phyloP scores from a whole-genome alignment of 306 rosid genomes.

The Quercus wislizeni region DNA sequence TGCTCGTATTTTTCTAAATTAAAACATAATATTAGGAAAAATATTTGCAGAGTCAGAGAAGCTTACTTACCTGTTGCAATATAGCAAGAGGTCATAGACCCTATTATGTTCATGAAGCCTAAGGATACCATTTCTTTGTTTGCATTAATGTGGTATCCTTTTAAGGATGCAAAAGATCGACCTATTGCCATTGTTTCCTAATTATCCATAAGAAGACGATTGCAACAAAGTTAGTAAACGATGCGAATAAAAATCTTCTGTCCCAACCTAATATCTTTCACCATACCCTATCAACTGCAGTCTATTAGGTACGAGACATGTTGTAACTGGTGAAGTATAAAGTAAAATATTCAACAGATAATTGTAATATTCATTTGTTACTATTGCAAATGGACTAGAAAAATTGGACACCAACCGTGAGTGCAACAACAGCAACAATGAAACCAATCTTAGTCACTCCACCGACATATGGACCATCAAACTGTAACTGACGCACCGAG shows the following conservation, averaged over 20 bases:
- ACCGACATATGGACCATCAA: conserved; percentile 35
- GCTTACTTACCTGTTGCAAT: conserved; percentile 67
- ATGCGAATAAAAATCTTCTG: too few relatives aligned
- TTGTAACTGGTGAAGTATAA: too few relatives aligned
- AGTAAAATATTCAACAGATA: too few relatives aligned
- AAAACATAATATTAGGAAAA: too few relatives aligned
- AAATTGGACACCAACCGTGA: conserved; percentile 45
- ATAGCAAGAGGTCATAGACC: conserved; percentile 87
- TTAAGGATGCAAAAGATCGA: conserved; percentile 68
- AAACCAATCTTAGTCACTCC: conserved; percentile 60
- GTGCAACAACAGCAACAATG: conserved; percentile 65
- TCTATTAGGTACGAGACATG: too few relatives aligned
- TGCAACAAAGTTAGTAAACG: too few relatives aligned
- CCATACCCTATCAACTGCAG: too few relatives aligned
- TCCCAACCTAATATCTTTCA: too few relatives aligned
- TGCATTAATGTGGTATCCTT: conserved; percentile 73
- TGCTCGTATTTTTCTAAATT: too few relatives aligned
- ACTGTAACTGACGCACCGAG: conserved; percentile 52
- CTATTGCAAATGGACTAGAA: too few relatives aligned
- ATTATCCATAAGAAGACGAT: too few relatives aligned
- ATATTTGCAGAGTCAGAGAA: not conserved
- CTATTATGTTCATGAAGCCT: conserved; percentile 78
- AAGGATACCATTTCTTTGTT: conserved; percentile 86
- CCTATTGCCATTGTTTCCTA: conserved; percentile 93
- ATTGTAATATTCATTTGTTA: too few relatives aligned